Evolutionary conservation across 2,329 filamentous ascomycete species (phyloP).

Genomic region (Alternaria metachromatica): DNA sequence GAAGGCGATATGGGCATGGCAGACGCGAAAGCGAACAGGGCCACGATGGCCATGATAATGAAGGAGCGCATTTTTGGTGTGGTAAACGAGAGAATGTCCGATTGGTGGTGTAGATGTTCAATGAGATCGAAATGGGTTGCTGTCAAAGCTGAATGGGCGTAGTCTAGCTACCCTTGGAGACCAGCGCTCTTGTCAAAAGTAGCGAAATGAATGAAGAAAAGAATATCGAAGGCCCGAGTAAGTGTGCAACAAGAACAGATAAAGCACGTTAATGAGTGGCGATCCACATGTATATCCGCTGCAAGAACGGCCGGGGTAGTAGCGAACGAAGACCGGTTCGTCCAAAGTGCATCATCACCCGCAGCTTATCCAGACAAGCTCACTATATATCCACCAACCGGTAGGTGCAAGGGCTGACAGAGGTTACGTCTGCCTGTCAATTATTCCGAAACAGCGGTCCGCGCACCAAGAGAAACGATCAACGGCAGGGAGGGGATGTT

Average conservation of each 20-base stretch:
- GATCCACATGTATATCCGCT: constrained; percentile 14
- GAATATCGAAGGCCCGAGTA: background rate
- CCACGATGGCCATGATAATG: constrained; percentile 33
- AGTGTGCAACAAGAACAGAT: constrained; percentile 15
- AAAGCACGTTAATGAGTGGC: constrained; percentile 12
- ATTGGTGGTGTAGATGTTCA: background rate
- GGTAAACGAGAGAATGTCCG: background rate
- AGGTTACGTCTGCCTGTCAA: constrained; percentile 14
- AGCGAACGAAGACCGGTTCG: constrained; percentile 22
- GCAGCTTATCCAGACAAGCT: constrained; percentile 17
- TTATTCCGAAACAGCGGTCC: constrained; percentile 34
- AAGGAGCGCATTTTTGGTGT: constrained; percentile 33
- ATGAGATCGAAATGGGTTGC: background rate
- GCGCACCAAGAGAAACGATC: constrained; percentile 34
- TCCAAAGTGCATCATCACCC: constrained; percentile 6
- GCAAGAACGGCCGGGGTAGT: constrained; percentile 18
- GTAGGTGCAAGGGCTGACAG: constrained; percentile 3
- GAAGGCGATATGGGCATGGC: constrained; percentile 46
- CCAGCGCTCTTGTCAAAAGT: constrained; percentile 27
- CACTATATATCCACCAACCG: constrained; percentile 28
- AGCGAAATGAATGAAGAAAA: constrained; percentile 14
- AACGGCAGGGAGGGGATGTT: constrained; percentile 39
- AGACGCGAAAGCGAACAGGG: constrained; percentile 30
- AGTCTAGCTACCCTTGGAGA: constrained; percentile 5
- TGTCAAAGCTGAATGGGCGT: constrained; percentile 10